Evolutionary conservation across 176 grass and related monocot species (phyloP).

Genomic region (Lolium multiflorum): DNA sequence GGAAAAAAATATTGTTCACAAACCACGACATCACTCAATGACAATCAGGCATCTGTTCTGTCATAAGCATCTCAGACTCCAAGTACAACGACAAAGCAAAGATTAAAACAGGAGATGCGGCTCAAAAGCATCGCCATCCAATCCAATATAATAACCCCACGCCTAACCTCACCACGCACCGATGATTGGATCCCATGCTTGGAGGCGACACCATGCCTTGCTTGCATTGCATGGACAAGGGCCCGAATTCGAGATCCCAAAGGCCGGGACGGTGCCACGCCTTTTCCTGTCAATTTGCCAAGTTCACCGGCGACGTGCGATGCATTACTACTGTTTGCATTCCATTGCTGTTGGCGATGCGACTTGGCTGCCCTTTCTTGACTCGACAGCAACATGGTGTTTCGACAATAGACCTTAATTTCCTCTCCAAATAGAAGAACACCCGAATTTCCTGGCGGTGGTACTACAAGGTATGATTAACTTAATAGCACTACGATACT

Average conservation of each 20-base stretch:
- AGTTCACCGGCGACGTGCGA: constrained; percentile 35
- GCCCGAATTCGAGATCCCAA: constrained; percentile 11
- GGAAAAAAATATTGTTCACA: too few relatives aligned
- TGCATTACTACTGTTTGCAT: background rate
- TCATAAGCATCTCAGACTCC: background rate
- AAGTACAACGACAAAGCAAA: background rate
- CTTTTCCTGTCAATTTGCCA: constrained; percentile 41
- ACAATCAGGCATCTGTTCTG: background rate
- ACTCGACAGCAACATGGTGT: constrained; percentile 24
- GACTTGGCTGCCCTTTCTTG: background rate
- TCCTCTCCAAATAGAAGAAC: background rate
- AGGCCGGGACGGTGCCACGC: constrained; percentile 30
- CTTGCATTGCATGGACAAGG: constrained; percentile 23
- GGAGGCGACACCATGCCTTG: constrained; percentile 32
- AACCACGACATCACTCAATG: too few relatives aligned
- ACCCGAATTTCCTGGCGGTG: background rate
- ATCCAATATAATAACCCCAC: constrained; percentile 19
- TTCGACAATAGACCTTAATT: constrained; percentile 19
- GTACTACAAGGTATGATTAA: background rate
- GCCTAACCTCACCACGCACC: background rate
- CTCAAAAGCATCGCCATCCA: constrained; percentile 22
- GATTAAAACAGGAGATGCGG: constrained; percentile 1
- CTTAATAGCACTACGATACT: background rate
- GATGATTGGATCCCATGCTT: constrained; percentile 44
- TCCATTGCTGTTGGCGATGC: background rate